Conservation (phyloP, 805 yeast genomes). For the Yamadazyma olivae region DNA sequence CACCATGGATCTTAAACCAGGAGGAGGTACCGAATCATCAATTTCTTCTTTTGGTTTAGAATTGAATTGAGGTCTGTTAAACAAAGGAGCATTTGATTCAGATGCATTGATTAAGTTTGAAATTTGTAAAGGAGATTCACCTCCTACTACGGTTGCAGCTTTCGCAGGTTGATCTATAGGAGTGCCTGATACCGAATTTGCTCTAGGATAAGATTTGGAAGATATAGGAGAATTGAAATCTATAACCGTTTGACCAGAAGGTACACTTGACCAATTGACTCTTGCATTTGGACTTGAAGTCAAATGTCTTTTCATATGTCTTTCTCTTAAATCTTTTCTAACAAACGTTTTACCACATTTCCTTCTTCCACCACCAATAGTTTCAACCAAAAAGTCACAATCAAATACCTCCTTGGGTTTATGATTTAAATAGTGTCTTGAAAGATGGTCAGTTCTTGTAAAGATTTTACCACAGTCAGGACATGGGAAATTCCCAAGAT, state of each 20-base stretch:
- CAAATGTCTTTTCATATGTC: constrained; percentile 33
- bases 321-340: constrained; percentile 51
- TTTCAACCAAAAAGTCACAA: constrained; percentile 52
- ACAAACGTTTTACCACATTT: constrained; percentile 62
- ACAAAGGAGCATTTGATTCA: no score
- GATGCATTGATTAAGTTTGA: constrained; percentile 18
- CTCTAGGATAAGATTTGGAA: neutral
- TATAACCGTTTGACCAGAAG: no score
- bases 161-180: neutral
- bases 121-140: constrained; percentile 15
- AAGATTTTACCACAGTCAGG: constrained; percentile 54
- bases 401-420: constrained; percentile 49
- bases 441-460: constrained; percentile 59
- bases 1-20: neutral
- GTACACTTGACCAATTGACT: constrained; percentile 12
- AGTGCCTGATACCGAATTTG: neutral
- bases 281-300: constrained; percentile 5
- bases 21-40: no score
- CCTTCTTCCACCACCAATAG: constrained; percentile 31
- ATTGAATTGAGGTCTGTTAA: no score
- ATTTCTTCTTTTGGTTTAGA: no score
- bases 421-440: constrained; percentile 64
- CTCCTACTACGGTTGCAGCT: constrained; percentile 2
- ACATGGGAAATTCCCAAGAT: constrained; percentile 31
- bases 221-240: constrained; percentile 1